Base-by-base conservation (phyloP, 2,329 filamentous ascomycete species). In the Cryphonectria naterciae region DNA sequence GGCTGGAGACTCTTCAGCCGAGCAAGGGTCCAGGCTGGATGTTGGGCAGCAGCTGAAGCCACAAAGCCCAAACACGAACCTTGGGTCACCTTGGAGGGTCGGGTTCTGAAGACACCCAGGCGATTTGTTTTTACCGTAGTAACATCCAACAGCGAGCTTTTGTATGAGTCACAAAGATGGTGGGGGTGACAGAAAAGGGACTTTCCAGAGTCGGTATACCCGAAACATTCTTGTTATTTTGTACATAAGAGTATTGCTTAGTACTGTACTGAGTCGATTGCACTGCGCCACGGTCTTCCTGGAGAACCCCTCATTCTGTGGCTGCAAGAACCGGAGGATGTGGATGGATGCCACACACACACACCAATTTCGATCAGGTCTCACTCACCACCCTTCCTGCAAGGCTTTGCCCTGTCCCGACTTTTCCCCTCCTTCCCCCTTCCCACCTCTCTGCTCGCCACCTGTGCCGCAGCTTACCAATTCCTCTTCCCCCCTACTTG, bases 31-130 rank as follows among this genome's bases (percentile, higher is more conserved):
- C 28, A 32, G 28, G 52, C 46, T 62, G 65, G 39, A 62, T 60
- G 60, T 65, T 70, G 69, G 69, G 69, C 65, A 39, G 37, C 37
- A 58, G 69, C 54, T 32, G 58, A 35, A 15, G 41, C 54, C 54
- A 61, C 32, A 17, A 46, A 8, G 15, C 37, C 37, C 22, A 13
- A 35, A n/a, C 10, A 37, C 28, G 56, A 32, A 46, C 43, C 43
- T 46, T 49, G 19, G 7, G 17, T 19, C 19, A 22, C 43, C 17
- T 32, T 32, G 32, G 32, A 4, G 43, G 43, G 19, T 8, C 1
- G 19, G 49, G n/a, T 19, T 25, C n/a, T 25, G 49, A 19, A 22
- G 46, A 37, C 32, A 2, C 4, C 3, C 32, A 4, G 32, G 32
- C 32, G 4, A 2, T 32, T 32, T 32, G 3, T 32, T 32, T 3